phyloP scores from a whole-genome alignment of 768 basidiomycete genomes.

The Gloeophyllum trabeum region DNA sequence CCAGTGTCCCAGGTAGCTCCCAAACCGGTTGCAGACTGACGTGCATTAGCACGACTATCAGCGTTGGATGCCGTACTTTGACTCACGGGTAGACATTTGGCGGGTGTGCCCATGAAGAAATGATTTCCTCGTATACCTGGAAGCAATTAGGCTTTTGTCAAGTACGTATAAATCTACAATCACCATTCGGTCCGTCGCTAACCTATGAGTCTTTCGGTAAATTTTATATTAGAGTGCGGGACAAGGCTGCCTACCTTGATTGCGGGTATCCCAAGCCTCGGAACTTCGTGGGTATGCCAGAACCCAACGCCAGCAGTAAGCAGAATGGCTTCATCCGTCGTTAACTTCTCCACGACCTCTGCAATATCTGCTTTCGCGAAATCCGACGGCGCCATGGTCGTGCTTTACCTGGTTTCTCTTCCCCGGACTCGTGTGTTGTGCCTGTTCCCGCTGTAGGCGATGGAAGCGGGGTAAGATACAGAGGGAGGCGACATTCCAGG shows the following conservation, averaged over 20 bases:
- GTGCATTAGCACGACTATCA: not conserved
- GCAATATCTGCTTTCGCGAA: slow-evolving; percentile 54
- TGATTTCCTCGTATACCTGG: slow-evolving; percentile 54
- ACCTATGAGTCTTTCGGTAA: slow-evolving; percentile 26
- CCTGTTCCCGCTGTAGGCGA: too few relatives aligned
- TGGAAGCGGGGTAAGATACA: too few relatives aligned
- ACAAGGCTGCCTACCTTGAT: slow-evolving; percentile 37
- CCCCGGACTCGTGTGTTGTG: too few relatives aligned
- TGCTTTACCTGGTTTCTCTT: too few relatives aligned
- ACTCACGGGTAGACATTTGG: slow-evolving; percentile 63
- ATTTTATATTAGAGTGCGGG: not conserved
- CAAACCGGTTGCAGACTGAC: slow-evolving; percentile 55
- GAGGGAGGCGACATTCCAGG: too few relatives aligned
- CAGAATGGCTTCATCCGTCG: slow-evolving; percentile 63
- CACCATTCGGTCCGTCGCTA: slow-evolving; percentile 74
- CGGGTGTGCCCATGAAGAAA: slow-evolving; percentile 75
- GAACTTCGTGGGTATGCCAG: slow-evolving; percentile 62
- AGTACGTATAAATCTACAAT: too few relatives aligned
- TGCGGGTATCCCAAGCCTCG: slow-evolving; percentile 58
- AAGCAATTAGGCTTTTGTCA: too few relatives aligned
- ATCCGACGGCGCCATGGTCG: slow-evolving; percentile 57
- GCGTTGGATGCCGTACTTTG: not conserved
- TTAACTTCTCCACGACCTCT: slow-evolving; percentile 52
- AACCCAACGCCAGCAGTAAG: slow-evolving; percentile 68
- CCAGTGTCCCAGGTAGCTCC: slow-evolving; percentile 66